Base-by-base conservation (phyloP, 2,329 filamentous ascomycete genomes). In the Emmonsia crescens region DNA sequence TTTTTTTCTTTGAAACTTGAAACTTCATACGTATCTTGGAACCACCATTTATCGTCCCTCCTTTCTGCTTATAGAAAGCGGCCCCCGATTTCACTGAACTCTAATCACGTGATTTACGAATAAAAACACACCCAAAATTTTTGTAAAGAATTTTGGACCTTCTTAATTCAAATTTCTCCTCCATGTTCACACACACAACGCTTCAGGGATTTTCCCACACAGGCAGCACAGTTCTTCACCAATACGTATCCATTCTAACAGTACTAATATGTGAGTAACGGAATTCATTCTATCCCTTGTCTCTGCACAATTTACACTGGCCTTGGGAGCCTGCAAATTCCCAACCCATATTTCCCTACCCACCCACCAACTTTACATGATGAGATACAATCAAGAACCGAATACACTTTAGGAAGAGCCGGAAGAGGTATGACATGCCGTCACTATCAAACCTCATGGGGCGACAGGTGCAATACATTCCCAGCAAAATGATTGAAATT, bases 371-470 rank as follows among this genome's bases (percentile, higher is more conserved):
- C 38, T 68, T 66, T 60, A 69, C 59, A 77, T 77, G 75, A 77
- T 77, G 75, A 77, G 71, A 74, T 68, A 68, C 68, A 68, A 69
- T 46, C 55, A 57, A 66, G 73, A 76, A 76, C 75, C 75, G 69
- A 59, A 69, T 70, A 72, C 66, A 56, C 70, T 64, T 73, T 77
- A 77, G 75, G 75, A 77, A 77, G 75, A 77, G 75, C 75, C 75
- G 75, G 74, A 77, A 77, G 68, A 77, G 75, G 75, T 73, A 77
- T 77, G 75, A 60, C 75, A 72, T 62, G 60, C 61, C 51, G 58
- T 49, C 54, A 60, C 33, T 59, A 59, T 46, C 31, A 60, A 51
- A 42, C 61, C 33, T 31, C 52, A 42, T 57, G 19, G 57, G 31
- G 24, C 16, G 57, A 33, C 46, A 61, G 31, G 6, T 29, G 46